A percentile compares a stretch with the other conserved stretches of the same genome.
These are phyloP conservation scores for Trichoderma virens DNA, from an alignment of 495 filamentous ascomycete species.

Conservation along the genomic window DNA sequence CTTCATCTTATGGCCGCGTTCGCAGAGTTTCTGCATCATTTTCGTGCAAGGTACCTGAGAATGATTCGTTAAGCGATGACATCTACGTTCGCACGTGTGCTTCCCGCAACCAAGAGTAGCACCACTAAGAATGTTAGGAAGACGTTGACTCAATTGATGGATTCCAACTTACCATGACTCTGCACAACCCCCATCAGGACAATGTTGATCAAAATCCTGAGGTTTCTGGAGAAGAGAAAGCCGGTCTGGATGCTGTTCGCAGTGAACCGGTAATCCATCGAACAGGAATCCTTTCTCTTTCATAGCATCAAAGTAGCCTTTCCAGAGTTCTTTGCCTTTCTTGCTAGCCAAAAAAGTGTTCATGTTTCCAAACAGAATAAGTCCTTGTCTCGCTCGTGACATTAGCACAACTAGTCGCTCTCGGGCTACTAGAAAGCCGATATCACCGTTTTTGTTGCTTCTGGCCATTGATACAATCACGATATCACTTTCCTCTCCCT, in stretches of 20 bases:
- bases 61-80: slow-evolving; percentile 61
- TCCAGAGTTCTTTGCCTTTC: slow-evolving; percentile 55
- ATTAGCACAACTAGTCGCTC: slow-evolving; percentile 67
- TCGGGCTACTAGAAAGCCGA: slow-evolving; percentile 66
- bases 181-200: slow-evolving; percentile 68
- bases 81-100: slow-evolving; percentile 54
- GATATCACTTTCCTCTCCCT: slow-evolving; percentile 74
- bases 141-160: neutral
- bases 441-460: slow-evolving; percentile 55
- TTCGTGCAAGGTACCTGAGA: slow-evolving; percentile 51
- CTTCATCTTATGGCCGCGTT: slow-evolving; percentile 41
- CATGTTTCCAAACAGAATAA: slow-evolving; percentile 68
- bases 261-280: slow-evolving; percentile 63
- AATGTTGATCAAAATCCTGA: slow-evolving; percentile 51
- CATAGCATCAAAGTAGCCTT: slow-evolving; percentile 50
- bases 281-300: slow-evolving; percentile 48
- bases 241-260: slow-evolving; percentile 54
- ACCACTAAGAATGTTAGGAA: slow-evolving; percentile 26
- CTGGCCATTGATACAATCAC: slow-evolving; percentile 61
- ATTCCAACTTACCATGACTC: slow-evolving; percentile 50
- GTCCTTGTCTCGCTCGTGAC: slow-evolving; percentile 56
- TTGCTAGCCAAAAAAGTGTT: slow-evolving; percentile 56
- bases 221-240: slow-evolving; percentile 35
- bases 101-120: slow-evolving; percentile 50
- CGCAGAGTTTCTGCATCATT: slow-evolving; percentile 41